These are phyloP conservation scores for Claviceps lovelessii DNA, from an alignment of 2,329 filamentous ascomycete species.

Conservation along the genomic window DNA sequence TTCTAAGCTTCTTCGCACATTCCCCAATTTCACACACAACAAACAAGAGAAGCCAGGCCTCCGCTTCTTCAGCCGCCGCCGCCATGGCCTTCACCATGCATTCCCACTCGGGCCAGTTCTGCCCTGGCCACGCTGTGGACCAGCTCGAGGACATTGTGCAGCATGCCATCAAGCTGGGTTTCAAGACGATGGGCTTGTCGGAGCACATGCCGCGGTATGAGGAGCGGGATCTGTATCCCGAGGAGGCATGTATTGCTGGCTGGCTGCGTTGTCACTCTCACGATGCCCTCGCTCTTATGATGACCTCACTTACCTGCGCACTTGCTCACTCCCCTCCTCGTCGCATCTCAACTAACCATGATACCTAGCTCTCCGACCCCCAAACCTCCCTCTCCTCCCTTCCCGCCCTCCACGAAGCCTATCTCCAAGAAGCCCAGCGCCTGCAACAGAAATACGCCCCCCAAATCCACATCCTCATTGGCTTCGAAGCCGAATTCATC, in stretches of 20 bases:
- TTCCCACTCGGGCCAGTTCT: conserved; percentile 96
- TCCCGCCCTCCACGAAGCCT: conserved; percentile 49
- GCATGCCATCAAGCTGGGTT: conserved; percentile 62
- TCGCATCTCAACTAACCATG: background rate
- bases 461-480: conserved; percentile 68
- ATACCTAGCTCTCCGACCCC: conserved; percentile 32
- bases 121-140: conserved; percentile 74
- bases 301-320: no score
- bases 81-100: conserved; percentile 94
- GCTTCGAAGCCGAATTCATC: conserved; percentile 91
- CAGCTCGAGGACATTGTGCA: conserved; percentile 71
- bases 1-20: no score
- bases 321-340: background rate
- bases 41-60: no score
- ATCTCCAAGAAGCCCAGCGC: conserved; percentile 59
- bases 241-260: conserved; percentile 46
- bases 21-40: no score
- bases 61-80: background rate
- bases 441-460: conserved; percentile 55
- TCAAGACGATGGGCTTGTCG: conserved; percentile 73
- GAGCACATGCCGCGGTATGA: conserved; percentile 85
- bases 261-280: no score
- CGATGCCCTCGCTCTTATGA: no score
- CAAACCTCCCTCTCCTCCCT: conserved; percentile 34
- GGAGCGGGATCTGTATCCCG: conserved; percentile 71